phyloP scores from a whole-genome alignment of 805 yeast species.

The Diddensiella caesifluorescens region DNA sequence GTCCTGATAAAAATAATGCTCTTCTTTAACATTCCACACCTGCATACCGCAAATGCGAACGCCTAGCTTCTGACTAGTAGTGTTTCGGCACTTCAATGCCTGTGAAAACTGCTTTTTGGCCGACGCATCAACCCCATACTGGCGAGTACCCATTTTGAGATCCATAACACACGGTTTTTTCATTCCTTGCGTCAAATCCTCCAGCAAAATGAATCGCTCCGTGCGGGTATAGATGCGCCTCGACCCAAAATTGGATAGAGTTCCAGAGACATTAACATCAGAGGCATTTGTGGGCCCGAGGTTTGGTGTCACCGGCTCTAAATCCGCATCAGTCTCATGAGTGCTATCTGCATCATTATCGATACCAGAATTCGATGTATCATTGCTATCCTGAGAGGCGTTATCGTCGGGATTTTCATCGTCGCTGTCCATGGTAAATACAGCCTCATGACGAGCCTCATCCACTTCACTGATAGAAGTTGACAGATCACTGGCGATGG shows the following conservation, averaged over 20 bases:
- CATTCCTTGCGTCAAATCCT: slow-evolving; percentile 84
- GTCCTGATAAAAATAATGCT: slow-evolving; percentile 63
- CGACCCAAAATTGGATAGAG: background rate
- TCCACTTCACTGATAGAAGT: background rate
- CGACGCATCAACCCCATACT: slow-evolving; percentile 92
- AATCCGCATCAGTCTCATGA: too few relatives aligned
- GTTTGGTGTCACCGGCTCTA: slow-evolving; percentile 7
- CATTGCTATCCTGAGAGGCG: background rate
- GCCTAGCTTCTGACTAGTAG: slow-evolving; percentile 79
- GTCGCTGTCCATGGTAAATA: slow-evolving; percentile 20
- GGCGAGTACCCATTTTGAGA: slow-evolving; percentile 97
- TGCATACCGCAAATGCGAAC: slow-evolving; percentile 95
- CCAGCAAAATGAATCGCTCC: slow-evolving; percentile 79
- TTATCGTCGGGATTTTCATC: slow-evolving; percentile 9
- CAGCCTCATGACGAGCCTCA: slow-evolving; percentile 9
- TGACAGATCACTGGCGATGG: background rate
- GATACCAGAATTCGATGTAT: background rate
- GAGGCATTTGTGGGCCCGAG: slow-evolving; percentile 1
- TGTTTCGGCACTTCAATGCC: slow-evolving; percentile 67
- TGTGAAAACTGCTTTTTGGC: slow-evolving; percentile 70
- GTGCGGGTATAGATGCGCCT: slow-evolving; percentile 41
- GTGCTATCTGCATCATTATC: slow-evolving; percentile 1
- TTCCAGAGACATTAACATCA: background rate
- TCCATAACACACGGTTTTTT: slow-evolving; percentile 85
- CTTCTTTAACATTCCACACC: slow-evolving; percentile 52